Conservation (phyloP, 805 yeast genomes). For the Candida nanaspora region DNA sequence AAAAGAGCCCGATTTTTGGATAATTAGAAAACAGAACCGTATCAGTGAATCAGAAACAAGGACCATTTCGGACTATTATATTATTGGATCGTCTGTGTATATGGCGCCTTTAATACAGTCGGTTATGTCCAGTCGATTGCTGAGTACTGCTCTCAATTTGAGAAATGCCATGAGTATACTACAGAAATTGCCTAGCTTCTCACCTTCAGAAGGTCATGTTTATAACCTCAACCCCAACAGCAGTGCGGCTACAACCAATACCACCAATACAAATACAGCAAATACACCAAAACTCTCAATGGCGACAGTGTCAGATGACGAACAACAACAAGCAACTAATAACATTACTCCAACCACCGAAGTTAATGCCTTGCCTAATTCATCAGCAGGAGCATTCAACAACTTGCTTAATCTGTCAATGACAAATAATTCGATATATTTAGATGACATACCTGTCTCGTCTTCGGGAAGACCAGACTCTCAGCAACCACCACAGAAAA, state of each 20-base stretch:
- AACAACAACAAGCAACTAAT: slow-evolving; percentile 1
- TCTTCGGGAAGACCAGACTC: not conserved
- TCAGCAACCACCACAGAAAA: not conserved
- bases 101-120: slow-evolving; percentile 79
- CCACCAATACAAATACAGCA: not conserved
- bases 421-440: slow-evolving; percentile 16
- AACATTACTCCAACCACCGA: no score
- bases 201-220: slow-evolving; percentile 55
- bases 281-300: slow-evolving; percentile 2
- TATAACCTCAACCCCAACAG: slow-evolving; percentile 20
- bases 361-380: slow-evolving; percentile 9
- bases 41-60: slow-evolving; percentile 41
- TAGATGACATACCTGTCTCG: slow-evolving; percentile 8
- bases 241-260: not conserved
- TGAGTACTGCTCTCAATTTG: slow-evolving; percentile 39
- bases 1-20: slow-evolving; percentile 91
- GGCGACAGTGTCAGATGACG: not conserved
- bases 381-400: slow-evolving; percentile 21
- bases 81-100: slow-evolving; percentile 87
- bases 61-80: slow-evolving; percentile 71
- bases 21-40: slow-evolving; percentile 76
- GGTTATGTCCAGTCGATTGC: slow-evolving; percentile 62
- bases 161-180: slow-evolving; percentile 40
- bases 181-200: slow-evolving; percentile 43
- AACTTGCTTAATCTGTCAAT: slow-evolving; percentile 20